Conservation (phyloP, 2,329 filamentous ascomycete genomes). For the Stagonosporopsis tanaceti region DNA sequence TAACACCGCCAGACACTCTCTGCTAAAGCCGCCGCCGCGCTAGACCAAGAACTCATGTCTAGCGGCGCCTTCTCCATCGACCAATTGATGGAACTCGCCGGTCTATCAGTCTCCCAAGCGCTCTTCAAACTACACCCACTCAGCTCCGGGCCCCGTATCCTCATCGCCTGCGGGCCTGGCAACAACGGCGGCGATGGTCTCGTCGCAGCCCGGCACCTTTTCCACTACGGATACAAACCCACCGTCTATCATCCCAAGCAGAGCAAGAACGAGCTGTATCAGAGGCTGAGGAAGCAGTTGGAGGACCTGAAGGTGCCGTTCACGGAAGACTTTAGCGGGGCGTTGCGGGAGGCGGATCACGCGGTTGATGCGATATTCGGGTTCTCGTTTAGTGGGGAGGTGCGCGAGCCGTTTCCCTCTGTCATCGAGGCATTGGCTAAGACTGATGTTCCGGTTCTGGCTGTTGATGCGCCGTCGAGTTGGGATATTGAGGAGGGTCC, state of each 20-base stretch:
- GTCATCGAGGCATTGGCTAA: slow-evolving; percentile 81
- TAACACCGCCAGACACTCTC: slow-evolving; percentile 73
- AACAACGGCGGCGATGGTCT: slow-evolving; percentile 88
- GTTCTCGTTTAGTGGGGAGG: slow-evolving; percentile 90
- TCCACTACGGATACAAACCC: slow-evolving; percentile 89
- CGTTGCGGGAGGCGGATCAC: slow-evolving; percentile 75
- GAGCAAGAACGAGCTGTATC: slow-evolving; percentile 87
- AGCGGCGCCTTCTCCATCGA: slow-evolving; percentile 88
- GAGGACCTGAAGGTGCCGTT: slow-evolving; percentile 84
- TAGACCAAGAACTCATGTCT: slow-evolving; percentile 95
- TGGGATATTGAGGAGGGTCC: slow-evolving; percentile 94
- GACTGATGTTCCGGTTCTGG: slow-evolving; percentile 78
- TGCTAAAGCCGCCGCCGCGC: slow-evolving; percentile 83
- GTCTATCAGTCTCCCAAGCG: slow-evolving; percentile 90
- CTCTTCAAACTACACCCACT: slow-evolving; percentile 86
- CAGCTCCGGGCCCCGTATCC: slow-evolving; percentile 72
- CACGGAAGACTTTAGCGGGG: slow-evolving; percentile 76
- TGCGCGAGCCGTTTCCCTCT: slow-evolving; percentile 87
- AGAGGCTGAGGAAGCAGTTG: slow-evolving; percentile 86
- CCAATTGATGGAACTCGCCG: slow-evolving; percentile 96
- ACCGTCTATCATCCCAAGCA: slow-evolving; percentile 93
- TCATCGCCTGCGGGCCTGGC: slow-evolving; percentile 89
- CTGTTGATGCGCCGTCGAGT: slow-evolving; percentile 90
- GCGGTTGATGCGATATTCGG: slow-evolving; percentile 94
- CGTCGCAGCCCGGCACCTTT: slow-evolving; percentile 89